Evolutionary conservation across 1,139 yeast genomes (phyloP).

Genomic region (Taphrina flavorubra): DNA sequence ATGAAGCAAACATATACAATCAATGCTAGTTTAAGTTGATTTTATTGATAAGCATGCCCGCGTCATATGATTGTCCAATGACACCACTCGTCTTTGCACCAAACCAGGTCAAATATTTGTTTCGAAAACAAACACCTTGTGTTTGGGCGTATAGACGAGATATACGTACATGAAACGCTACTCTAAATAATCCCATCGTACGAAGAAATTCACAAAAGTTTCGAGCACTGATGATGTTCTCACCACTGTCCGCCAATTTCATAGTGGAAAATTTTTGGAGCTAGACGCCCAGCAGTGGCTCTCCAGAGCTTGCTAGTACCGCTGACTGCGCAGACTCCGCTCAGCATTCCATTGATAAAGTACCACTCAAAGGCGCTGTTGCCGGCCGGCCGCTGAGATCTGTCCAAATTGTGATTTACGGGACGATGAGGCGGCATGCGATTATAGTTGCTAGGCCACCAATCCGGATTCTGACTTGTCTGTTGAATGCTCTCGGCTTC

Average conservation of each 20-base stretch:
- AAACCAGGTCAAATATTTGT: too few species aligned
- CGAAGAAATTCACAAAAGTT: too few species aligned
- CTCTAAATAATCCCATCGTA: too few species aligned
- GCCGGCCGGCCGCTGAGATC: background rate
- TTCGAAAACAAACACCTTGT: too few species aligned
- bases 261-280: constrained; percentile 1
- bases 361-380: constrained; percentile 5
- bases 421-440: constrained; percentile 3
- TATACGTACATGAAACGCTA: too few species aligned
- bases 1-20: too few species aligned
- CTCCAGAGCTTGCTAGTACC: constrained; percentile 2
- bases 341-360: constrained; percentile 13
- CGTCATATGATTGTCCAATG: too few species aligned
- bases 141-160: too few species aligned
- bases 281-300: background rate
- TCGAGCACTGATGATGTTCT: too few species aligned
- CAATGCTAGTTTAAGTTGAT: too few species aligned
- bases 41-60: too few species aligned
- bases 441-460: background rate
- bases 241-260: constrained; percentile 17
- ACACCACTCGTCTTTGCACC: too few species aligned
- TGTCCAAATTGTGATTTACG: background rate
- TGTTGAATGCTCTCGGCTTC: background rate
- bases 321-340: constrained; percentile 8
- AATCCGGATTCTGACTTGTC: background rate